Evolutionary conservation across 2,329 filamentous ascomycete genomes (phyloP), one percentile per base, ranked within the genome.

Genomic region (Ascochyta rabiei): DNA sequence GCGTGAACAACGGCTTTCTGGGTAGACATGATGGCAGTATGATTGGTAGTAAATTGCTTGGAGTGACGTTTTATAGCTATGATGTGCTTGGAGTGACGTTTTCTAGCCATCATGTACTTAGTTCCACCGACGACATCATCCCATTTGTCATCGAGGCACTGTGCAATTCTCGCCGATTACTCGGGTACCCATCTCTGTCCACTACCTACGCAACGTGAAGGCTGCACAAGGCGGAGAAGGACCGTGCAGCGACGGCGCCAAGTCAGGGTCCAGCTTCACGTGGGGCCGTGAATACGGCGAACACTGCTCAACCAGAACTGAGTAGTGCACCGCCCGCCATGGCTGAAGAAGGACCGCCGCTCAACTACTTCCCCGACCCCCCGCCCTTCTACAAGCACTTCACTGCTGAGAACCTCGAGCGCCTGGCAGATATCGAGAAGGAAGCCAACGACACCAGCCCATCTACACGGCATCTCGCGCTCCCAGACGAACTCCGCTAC

Each of bases 341-440:
- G 64, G 57, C 61, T 10, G 67, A 69, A n/a, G 63, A 69, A 24
- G 60, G 63, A 19, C 42, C 40, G 7, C 21, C 62, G 18, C 60
- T 62, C 38, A 65, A 67, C 39, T 63, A 88, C 35, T 96, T 92
- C 72, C 93, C 95, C 21, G 86, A 89, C 47, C 95, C 95, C 23
- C 95, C 95, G 23, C 87, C 89, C 0, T 96, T 97, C 78, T 98
- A 90, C 87, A 88, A 89, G 63, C 83, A 90, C 73, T 98, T 98
- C 76, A 96, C 91, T 0, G 75, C 86, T 3, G 85, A 89, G 24
- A 96, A 93, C 69, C 68, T 90, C 47, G 77, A 84, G 13, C 85
- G 85, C 42, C 76, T 89, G 21, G 76, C 81, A 51, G 69, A 81
- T 34, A 70, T 83, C 48, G 82, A 81, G 61, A 75, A 74, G 21